Conservation (phyloP, 495 filamentous ascomycete genomes). For the Oidiodendron maius region DNA sequence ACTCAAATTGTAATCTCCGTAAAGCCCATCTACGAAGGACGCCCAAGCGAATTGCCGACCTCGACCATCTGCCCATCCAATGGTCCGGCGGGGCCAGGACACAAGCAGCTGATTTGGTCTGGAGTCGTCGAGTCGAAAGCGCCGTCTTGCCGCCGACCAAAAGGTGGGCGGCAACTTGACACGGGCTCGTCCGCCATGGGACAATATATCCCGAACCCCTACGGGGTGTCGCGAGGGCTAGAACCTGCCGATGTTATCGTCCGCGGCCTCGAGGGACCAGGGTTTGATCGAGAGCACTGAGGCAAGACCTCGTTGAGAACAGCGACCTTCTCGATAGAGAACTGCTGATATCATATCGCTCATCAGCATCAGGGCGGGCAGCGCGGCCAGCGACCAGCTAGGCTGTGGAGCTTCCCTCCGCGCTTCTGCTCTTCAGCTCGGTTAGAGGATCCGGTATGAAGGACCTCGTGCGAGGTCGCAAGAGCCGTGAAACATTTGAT, state of each 20-base stretch:
- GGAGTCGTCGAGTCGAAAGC: conserved; percentile 5
- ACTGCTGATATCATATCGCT: background rate
- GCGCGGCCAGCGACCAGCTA: no score
- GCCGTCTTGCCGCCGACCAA: conserved; percentile 15
- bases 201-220: background rate
- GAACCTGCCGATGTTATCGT: background rate
- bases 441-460: no score
- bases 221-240: background rate
- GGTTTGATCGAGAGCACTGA: no score
- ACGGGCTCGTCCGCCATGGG: background rate
- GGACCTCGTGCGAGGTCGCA: no score
- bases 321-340: background rate
- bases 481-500: no score
- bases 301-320: background rate
- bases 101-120: conserved; percentile 5
- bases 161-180: background rate
- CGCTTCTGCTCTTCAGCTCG: no score
- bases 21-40: no score
- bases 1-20: no score
- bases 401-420: no score
- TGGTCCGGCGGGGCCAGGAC: conserved; percentile 17
- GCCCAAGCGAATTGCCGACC: no score
- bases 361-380: no score
- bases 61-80: conserved; percentile 23
- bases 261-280: no score